phyloP scores from a whole-genome alignment of 164 flowering plant genomes.

The Akebia trifoliata region DNA sequence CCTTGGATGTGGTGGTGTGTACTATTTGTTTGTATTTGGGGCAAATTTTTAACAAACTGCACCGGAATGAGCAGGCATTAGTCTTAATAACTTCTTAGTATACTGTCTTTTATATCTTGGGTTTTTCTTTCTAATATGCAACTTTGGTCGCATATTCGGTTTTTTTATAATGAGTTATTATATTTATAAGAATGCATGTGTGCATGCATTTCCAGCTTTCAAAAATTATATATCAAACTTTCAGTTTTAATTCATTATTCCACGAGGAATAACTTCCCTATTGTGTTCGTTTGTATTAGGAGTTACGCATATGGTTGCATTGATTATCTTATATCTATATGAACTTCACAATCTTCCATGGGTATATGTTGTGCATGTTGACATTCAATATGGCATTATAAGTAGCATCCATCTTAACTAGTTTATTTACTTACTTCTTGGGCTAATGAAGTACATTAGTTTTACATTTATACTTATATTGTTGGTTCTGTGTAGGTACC shows the following conservation, averaged over 20 bases:
- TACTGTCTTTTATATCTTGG: too few relatives aligned
- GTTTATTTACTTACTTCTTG: constrained; percentile 8
- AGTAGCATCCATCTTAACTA: background rate
- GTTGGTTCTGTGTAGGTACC: constrained; percentile 65
- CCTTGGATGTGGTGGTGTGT: background rate
- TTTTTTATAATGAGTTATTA: too few relatives aligned
- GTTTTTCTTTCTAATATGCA: too few relatives aligned
- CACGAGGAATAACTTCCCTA: background rate
- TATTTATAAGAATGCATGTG: too few relatives aligned
- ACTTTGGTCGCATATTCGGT: too few relatives aligned
- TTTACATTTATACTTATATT: background rate
- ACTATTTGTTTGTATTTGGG: too few relatives aligned
- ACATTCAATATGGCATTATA: background rate
- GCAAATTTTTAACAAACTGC: too few relatives aligned
- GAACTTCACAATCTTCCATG: background rate
- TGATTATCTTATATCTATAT: background rate
- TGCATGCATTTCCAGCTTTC: too few relatives aligned
- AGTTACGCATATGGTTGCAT: background rate
- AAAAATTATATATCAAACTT: too few relatives aligned
- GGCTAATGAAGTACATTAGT: background rate
- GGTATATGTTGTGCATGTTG: background rate
- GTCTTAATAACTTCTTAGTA: too few relatives aligned
- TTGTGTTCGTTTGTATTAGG: background rate
- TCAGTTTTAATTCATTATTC: too few relatives aligned
- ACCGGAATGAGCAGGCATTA: too few relatives aligned